Conservation (phyloP, 129 eudicot genomes). For the Erigeron canadensis region DNA sequence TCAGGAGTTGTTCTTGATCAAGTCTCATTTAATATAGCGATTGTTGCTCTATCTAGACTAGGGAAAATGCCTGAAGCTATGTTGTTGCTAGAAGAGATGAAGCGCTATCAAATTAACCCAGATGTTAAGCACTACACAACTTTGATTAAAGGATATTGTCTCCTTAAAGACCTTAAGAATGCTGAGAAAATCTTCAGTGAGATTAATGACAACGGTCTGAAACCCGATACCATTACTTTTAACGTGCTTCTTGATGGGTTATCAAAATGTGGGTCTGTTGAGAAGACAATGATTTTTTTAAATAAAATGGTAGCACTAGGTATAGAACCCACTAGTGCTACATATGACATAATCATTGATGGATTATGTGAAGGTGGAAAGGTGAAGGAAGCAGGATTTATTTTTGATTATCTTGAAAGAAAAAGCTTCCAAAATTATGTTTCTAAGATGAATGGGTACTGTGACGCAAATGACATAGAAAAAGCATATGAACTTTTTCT, state of each 20-base stretch:
- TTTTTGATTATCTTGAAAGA: slow-evolving; percentile 45
- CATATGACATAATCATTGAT: no score
- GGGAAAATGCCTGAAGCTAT: background rate
- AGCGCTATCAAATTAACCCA: background rate
- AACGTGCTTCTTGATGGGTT: background rate
- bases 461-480: slow-evolving; percentile 43
- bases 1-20: background rate
- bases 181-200: background rate
- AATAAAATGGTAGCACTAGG: no score
- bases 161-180: background rate
- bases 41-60: background rate
- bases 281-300: no score
- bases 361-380: slow-evolving; percentile 12
- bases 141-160: background rate
- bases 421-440: slow-evolving; percentile 52
- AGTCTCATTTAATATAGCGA: background rate
- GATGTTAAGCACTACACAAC: background rate
- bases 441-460: slow-evolving; percentile 66
- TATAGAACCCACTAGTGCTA: no score
- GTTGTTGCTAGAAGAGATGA: background rate
- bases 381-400: slow-evolving; percentile 57
- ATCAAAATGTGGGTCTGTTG: background rate
- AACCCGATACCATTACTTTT: background rate
- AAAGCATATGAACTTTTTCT: slow-evolving; percentile 53
- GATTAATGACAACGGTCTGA: background rate